Conservation (phyloP, 192 early-diverging fungal genomes). For the Kickxella alabastrina region DNA sequence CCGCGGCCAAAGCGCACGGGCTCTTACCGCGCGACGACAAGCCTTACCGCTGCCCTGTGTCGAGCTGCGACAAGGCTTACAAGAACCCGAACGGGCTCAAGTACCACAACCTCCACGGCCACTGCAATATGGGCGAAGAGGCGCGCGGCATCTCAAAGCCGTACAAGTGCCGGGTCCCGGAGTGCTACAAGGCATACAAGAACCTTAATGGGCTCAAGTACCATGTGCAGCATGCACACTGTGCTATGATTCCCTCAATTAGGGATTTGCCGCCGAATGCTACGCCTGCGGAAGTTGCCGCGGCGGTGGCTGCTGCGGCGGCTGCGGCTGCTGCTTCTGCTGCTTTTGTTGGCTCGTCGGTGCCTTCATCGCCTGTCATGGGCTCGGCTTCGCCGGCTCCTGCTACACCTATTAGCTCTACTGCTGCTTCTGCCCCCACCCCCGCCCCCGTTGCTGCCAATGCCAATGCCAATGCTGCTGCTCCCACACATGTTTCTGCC, state of each 20-base stretch:
- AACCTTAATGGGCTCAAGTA: conserved; percentile 96
- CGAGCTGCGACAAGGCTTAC: conserved; percentile 91
- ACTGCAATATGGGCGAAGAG: conserved; percentile 66
- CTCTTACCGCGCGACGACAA: conserved; percentile 61
- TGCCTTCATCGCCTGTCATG: conserved; percentile 7
- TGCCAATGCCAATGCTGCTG: neutral
- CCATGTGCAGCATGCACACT: conserved; percentile 89
- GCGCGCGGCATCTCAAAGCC: conserved; percentile 59
- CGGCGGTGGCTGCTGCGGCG: conserved; percentile 59
- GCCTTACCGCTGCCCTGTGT: conserved; percentile 83
- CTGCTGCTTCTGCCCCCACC: neutral
- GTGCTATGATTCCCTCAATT: conserved; percentile 51
- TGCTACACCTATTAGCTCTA: neutral
- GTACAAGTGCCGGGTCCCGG: conserved; percentile 70
- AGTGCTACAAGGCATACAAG: conserved; percentile 94
- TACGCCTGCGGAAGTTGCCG: conserved; percentile 56
- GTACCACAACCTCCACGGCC: conserved; percentile 96
- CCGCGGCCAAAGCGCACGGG: conserved; percentile 47
- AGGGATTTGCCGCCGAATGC: conserved; percentile 49
- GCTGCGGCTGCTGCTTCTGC: conserved; percentile 46
- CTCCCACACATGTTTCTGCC: neutral
- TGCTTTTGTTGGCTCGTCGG: conserved; percentile 1
- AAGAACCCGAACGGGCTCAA: conserved; percentile 99
- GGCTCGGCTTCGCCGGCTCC: conserved; percentile 11
- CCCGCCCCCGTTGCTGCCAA: neutral